phyloP scores from a whole-genome alignment of 169 alveolate genomes.

The Plasmodium fragile region DNA sequence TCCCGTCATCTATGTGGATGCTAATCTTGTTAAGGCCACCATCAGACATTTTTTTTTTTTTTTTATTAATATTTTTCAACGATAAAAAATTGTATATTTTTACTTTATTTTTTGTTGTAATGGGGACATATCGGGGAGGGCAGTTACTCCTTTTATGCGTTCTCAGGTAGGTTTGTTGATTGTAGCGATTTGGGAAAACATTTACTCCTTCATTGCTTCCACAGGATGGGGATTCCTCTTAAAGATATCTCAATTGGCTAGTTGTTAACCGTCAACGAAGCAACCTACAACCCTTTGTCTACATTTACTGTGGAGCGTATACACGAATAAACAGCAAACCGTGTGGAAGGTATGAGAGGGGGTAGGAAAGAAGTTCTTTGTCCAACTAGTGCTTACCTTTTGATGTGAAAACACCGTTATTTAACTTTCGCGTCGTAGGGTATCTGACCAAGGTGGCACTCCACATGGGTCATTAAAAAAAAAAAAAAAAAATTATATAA shows the following conservation, averaged over 20 bases:
- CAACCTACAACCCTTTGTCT: background rate
- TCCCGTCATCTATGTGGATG: conserved; percentile 2
- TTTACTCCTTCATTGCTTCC: background rate
- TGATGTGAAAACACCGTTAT: background rate
- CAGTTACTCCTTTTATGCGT: background rate
- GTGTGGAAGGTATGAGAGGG: background rate
- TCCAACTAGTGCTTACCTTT: background rate
- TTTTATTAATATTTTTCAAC: background rate
- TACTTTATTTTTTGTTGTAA: background rate
- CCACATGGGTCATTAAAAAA: background rate
- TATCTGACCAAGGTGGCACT: background rate
- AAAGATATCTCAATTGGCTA: background rate
- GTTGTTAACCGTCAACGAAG: background rate
- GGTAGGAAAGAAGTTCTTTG: background rate
- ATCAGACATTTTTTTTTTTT: conserved; percentile 29
- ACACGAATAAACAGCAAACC: background rate
- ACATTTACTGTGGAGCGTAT: background rate
- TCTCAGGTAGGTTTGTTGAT: background rate
- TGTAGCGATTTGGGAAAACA: background rate
- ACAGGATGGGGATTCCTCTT: background rate
- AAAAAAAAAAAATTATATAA: background rate
- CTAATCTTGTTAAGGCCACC: background rate
- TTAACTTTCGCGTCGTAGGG: background rate
- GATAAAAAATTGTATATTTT: background rate
- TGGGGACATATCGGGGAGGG: background rate